A percentile compares a stretch with the other conserved stretches of the same genome.
phyloP scores from a whole-genome alignment of 768 basidiomycete genomes.

The Tricholoma terreum region DNA sequence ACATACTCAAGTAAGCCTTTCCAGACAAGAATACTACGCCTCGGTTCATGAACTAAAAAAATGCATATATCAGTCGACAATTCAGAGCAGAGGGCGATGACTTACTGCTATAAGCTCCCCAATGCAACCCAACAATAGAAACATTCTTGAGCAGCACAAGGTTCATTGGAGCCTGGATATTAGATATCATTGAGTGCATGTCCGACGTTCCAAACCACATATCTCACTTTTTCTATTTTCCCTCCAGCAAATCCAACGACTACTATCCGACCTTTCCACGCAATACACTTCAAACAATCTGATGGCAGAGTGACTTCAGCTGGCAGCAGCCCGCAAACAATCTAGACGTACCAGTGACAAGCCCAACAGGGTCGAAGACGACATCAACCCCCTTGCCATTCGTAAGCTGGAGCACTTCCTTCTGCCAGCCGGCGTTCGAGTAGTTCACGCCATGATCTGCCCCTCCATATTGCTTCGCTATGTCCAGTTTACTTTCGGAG shows the following conservation, averaged over 20 bases:
- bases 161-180: conserved; percentile 73
- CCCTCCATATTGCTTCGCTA: conserved; percentile 71
- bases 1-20: conserved; percentile 61
- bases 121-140: conserved; percentile 79
- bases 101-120: conserved; percentile 79
- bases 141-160: conserved; percentile 83
- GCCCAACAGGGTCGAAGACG: conserved; percentile 84
- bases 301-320: neutral
- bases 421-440: conserved; percentile 76
- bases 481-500: conserved; percentile 72
- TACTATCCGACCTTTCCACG: conserved; percentile 89
- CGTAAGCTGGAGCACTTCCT: conserved; percentile 83
- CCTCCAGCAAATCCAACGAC: conserved; percentile 94
- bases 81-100: conserved; percentile 10
- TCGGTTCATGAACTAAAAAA: conserved; percentile 58
- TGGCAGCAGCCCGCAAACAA: neutral
- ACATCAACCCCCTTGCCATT: conserved; percentile 83
- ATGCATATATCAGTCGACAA: neutral
- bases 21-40: conserved; percentile 69
- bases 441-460: conserved; percentile 88
- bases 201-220: neutral
- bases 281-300: conserved; percentile 90
- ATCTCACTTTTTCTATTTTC: conserved; percentile 70
- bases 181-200: conserved; percentile 18
- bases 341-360: conserved; percentile 56